Evolutionary conservation across 805 yeast species (phyloP).

Genomic region (Suhomyces sp.): DNA sequence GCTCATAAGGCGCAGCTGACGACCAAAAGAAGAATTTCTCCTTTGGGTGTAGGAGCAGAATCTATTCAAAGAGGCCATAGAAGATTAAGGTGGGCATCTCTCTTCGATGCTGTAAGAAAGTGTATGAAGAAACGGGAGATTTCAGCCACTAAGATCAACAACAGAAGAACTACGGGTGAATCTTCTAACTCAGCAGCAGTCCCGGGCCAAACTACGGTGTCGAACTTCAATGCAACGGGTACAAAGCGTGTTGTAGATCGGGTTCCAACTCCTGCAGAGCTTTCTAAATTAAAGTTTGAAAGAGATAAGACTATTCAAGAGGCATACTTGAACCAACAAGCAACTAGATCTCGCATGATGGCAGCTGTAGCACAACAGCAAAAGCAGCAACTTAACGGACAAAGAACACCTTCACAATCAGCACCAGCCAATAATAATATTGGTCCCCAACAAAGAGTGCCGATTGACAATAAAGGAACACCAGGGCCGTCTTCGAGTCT

Average conservation of each 20-base stretch:
- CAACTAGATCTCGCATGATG: conserved; percentile 40
- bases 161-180: conserved; percentile 5
- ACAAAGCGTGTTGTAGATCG: conserved; percentile 44
- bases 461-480: neutral
- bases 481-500: conserved; percentile 2
- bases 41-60: conserved; percentile 90
- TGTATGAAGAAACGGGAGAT: conserved; percentile 85
- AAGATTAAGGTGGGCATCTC: conserved; percentile 90
- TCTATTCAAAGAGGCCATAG: conserved; percentile 92
- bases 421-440: conserved; percentile 1
- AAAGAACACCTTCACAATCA: conserved; percentile 12
- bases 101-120: conserved; percentile 94
- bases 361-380: conserved; percentile 40
- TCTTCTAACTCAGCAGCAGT: conserved; percentile 3
- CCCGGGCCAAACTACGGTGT: neutral
- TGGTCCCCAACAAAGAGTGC: conserved; percentile 7
- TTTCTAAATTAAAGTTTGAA: conserved; percentile 78
- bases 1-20: conserved; percentile 86
- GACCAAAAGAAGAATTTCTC: conserved; percentile 84
- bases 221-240: neutral
- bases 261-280: conserved; percentile 70
- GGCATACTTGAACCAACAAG: conserved; percentile 52
- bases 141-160: conserved; percentile 36
- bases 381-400: conserved; percentile 9
- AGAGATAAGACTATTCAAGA: conserved; percentile 84